Conservation (phyloP, 1,284 basidiomycete genomes). For the Ustilago trichophora region DNA sequence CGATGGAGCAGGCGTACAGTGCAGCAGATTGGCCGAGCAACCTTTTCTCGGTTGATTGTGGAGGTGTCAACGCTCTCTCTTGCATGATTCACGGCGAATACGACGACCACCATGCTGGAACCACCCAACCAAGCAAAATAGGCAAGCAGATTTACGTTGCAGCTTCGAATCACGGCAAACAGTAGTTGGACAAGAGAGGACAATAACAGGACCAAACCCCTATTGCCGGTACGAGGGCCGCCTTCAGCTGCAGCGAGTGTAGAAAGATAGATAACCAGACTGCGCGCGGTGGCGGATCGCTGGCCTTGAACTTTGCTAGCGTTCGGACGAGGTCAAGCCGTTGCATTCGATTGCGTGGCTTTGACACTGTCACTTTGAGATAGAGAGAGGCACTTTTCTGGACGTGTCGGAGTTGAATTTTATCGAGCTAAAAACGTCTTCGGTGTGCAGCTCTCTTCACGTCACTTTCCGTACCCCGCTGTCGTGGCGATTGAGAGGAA, state of each 20-base stretch:
- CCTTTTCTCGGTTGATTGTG: not conserved
- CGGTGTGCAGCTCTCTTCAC: conserved; percentile 2
- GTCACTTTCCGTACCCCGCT: not conserved
- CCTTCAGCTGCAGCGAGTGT: no score
- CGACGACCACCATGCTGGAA: no score
- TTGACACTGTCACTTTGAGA: no score
- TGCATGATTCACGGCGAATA: conserved; percentile 3
- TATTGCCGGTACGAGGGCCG: not conserved
- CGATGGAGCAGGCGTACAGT: no score
- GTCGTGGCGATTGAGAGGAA: not conserved
- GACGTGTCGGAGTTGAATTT: conserved; percentile 19
- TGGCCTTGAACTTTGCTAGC: conserved; percentile 13
- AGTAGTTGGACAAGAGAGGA: not conserved
- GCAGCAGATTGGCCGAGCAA: no score
- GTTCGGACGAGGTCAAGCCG: conserved; percentile 21
- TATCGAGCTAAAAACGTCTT: conserved; percentile 5
- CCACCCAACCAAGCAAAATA: no score
- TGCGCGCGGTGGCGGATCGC: no score
- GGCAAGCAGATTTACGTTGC: not conserved
- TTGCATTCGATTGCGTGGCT: no score
- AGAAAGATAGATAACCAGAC: no score
- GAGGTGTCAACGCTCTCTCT: not conserved
- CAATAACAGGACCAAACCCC: not conserved
- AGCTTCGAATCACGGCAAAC: not conserved
- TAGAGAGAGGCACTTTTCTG: no score